These are phyloP conservation scores for Termitomyces sp. DNA, from an alignment of 768 basidiomycete genomes.

Conservation along the genomic window DNA sequence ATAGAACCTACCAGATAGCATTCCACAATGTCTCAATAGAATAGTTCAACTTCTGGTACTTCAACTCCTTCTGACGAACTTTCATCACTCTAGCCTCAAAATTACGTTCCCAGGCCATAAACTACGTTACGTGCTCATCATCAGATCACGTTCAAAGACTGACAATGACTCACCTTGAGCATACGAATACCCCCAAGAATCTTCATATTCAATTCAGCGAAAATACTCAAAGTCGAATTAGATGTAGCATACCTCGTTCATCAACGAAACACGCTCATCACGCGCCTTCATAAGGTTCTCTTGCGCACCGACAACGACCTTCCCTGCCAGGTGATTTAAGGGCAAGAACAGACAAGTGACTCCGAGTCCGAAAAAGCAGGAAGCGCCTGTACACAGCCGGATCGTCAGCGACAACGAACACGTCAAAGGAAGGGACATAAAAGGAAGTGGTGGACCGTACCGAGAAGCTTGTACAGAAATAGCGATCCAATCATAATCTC, in stretches of 20 bases:
- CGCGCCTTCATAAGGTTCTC: slow-evolving; percentile 89
- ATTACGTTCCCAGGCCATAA: slow-evolving; percentile 93
- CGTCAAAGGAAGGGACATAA: not conserved
- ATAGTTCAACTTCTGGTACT: slow-evolving; percentile 84
- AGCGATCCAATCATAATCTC: slow-evolving; percentile 72
- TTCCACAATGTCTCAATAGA: slow-evolving; percentile 66
- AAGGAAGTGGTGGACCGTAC: slow-evolving; percentile 27
- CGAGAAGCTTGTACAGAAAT: slow-evolving; percentile 77
- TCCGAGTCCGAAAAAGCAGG: slow-evolving; percentile 74
- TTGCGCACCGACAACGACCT: slow-evolving; percentile 71
- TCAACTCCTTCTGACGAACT: slow-evolving; percentile 77
- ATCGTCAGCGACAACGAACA: not conserved
- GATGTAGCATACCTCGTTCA: slow-evolving; percentile 60
- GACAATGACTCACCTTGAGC: slow-evolving; percentile 54
- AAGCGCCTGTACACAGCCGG: slow-evolving; percentile 38
- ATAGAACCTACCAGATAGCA: slow-evolving; percentile 35
- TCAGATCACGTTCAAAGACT: not conserved
- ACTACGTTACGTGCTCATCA: slow-evolving; percentile 39
- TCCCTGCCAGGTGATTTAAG: slow-evolving; percentile 81
- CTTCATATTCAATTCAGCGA: slow-evolving; percentile 28
- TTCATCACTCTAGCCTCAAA: slow-evolving; percentile 75
- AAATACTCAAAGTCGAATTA: not conserved
- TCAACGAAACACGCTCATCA: slow-evolving; percentile 85
- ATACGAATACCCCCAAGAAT: slow-evolving; percentile 86
- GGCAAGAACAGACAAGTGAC: slow-evolving; percentile 72